These are phyloP conservation scores for Clitoria ternatea DNA, from an alignment of 306 rosid genomes.

Conservation along the genomic window DNA sequence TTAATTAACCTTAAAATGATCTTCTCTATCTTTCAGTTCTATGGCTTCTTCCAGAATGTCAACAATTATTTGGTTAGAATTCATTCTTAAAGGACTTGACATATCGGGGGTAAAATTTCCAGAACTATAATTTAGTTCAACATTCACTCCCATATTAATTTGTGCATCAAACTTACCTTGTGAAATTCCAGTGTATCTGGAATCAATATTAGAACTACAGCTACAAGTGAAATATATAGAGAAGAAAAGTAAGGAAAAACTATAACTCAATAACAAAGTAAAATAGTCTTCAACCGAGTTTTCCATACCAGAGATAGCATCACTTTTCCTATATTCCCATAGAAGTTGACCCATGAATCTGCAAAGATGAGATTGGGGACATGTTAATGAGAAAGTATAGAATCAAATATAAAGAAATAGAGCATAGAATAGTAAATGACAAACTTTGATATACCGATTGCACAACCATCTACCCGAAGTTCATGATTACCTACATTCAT, in stretches of 20 bases:
- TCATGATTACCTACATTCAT: constrained; percentile 38
- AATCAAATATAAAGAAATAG: constrained; percentile 3
- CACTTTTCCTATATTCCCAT: constrained; percentile 84
- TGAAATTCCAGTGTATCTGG: no score
- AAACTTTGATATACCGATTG: constrained; percentile 95
- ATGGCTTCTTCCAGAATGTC: constrained; percentile 56
- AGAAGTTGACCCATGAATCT: constrained; percentile 96
- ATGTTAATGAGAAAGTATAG: constrained; percentile 10
- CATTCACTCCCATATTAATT: no score
- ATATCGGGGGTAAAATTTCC: constrained; percentile 35
- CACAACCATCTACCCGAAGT: constrained; percentile 61
- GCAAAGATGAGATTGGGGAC: constrained; percentile 31
- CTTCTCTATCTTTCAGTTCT: constrained; percentile 58
- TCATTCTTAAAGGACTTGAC: constrained; percentile 41
- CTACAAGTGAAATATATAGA: background rate
- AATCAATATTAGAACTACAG: background rate
- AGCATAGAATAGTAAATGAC: constrained; percentile 2
- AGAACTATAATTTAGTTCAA: constrained; percentile 23
- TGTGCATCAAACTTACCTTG: no score
- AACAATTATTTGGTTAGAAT: constrained; percentile 42
- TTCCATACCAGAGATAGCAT: constrained; percentile 78
- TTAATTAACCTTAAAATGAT: constrained; percentile 59
- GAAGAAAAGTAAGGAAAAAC: background rate
- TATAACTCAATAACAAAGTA: background rate
- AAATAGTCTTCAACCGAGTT: constrained; percentile 3